phyloP scores from a whole-genome alignment of 2,329 filamentous ascomycete genomes.

The Trichoderma pleuroti region DNA sequence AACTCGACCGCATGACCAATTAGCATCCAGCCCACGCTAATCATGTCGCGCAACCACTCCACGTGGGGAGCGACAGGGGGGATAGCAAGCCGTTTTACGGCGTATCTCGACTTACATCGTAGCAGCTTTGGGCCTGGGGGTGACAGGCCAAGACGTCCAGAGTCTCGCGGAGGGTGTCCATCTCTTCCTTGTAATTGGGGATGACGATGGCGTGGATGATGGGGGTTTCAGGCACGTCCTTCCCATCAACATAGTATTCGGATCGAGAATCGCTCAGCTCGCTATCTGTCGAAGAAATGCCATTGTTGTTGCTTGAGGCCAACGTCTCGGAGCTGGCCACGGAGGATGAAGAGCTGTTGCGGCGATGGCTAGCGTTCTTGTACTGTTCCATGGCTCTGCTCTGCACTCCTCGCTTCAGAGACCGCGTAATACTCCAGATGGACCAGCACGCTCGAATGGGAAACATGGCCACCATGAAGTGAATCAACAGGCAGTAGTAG shows the following conservation, averaged over 20 bases:
- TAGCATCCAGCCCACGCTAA: background rate
- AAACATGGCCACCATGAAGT: slow-evolving; percentile 61
- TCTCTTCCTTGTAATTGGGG: slow-evolving; percentile 72
- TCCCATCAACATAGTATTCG: slow-evolving; percentile 45
- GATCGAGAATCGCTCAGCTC: slow-evolving; percentile 50
- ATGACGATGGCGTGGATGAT: slow-evolving; percentile 66
- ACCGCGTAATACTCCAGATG: slow-evolving; percentile 54
- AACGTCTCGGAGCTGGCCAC: slow-evolving; percentile 55
- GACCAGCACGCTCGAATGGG: slow-evolving; percentile 61
- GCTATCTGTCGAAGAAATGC: slow-evolving; percentile 47
- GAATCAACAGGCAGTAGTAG: slow-evolving; percentile 63
- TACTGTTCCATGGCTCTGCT: slow-evolving; percentile 44
- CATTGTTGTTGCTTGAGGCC: slow-evolving; percentile 38
- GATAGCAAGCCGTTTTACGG: background rate
- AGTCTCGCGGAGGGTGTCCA: slow-evolving; percentile 65
- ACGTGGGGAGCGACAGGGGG: background rate
- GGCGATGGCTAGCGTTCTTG: slow-evolving; percentile 45
- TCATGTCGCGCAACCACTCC: background rate
- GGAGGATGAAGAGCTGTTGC: slow-evolving; percentile 52
- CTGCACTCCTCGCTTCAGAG: slow-evolving; percentile 44
- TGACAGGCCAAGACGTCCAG: slow-evolving; percentile 66
- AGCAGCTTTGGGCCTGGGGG: slow-evolving; percentile 57
- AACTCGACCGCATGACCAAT: background rate
- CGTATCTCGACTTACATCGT: slow-evolving; percentile 59
- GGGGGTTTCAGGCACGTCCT: slow-evolving; percentile 39